These are phyloP conservation scores for Sindora glabra DNA, from an alignment of 306 rosid genomes.

Conservation along the genomic window DNA sequence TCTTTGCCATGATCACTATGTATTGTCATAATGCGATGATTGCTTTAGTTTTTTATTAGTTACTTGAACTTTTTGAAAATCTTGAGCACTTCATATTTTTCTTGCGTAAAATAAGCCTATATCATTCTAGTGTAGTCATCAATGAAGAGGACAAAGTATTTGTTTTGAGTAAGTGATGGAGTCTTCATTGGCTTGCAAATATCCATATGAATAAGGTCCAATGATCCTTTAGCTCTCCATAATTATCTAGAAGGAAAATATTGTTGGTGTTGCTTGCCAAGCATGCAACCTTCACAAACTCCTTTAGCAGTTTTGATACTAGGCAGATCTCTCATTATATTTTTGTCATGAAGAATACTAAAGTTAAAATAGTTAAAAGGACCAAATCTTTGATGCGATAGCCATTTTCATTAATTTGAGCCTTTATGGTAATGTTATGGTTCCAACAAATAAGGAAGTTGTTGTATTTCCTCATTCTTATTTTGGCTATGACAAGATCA, in stretches of 20 bases:
- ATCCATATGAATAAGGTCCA: background rate
- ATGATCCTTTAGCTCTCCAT: background rate
- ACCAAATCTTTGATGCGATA: background rate
- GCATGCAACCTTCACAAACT: no score
- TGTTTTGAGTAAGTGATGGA: background rate
- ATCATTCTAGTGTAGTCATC: background rate
- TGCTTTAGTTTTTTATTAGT: background rate
- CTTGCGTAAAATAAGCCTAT: background rate
- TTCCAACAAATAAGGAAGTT: background rate
- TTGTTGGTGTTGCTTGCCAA: background rate
- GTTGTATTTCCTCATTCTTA: background rate
- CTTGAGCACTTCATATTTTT: background rate
- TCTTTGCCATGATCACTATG: no score
- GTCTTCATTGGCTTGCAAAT: background rate
- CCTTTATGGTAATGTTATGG: background rate
- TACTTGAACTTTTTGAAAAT: background rate
- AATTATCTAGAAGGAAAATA: background rate
- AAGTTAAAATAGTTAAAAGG: background rate
- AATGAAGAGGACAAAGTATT: background rate
- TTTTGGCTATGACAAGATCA: background rate
- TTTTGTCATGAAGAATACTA: background rate
- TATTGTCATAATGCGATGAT: background rate
- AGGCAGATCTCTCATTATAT: background rate
- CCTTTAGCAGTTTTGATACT: background rate
- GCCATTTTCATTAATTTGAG: background rate